Evolutionary conservation across 139 green algal species (phyloP).

Genomic region (Closterium sp.): DNA sequence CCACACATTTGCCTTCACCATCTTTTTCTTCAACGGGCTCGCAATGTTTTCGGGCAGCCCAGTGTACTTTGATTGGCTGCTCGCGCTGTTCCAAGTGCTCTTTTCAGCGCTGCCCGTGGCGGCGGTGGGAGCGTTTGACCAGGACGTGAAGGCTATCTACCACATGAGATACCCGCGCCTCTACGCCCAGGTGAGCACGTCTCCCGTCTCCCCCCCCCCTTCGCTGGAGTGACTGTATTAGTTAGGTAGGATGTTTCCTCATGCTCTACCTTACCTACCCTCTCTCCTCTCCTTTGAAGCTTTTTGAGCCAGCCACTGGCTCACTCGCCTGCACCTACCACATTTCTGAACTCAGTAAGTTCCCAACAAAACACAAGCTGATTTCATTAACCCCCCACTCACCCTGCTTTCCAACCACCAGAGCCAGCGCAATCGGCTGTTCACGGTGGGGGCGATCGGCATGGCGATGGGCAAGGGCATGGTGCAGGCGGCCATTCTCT

Average conservation of each 20-base stretch:
- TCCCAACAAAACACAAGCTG: too few relatives aligned
- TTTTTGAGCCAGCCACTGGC: too few relatives aligned
- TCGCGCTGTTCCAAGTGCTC: slow-evolving; percentile 64
- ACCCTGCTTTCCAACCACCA: neutral
- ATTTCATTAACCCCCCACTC: neutral
- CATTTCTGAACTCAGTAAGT: too few relatives aligned
- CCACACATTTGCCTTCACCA: slow-evolving; percentile 80
- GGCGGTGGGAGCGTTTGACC: slow-evolving; percentile 59
- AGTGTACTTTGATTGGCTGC: slow-evolving; percentile 53
- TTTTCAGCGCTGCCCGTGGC: slow-evolving; percentile 63
- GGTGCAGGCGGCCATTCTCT: neutral
- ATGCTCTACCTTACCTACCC: too few relatives aligned
- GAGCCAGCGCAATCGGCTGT: neutral
- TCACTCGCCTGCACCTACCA: too few relatives aligned
- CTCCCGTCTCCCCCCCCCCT: too few relatives aligned
- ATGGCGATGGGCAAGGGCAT: slow-evolving; percentile 7
- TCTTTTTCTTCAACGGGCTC: slow-evolving; percentile 58
- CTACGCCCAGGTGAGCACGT: slow-evolving; percentile 52
- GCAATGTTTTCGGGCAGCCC: slow-evolving; percentile 42
- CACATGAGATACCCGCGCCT: slow-evolving; percentile 52
- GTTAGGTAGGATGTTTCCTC: too few relatives aligned
- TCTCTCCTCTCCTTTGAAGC: too few relatives aligned
- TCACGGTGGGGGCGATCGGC: neutral
- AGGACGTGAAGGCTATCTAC: slow-evolving; percentile 54
- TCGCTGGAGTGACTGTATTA: too few relatives aligned